These are phyloP conservation scores for Epichloe gansuensis DNA, from an alignment of 2,329 filamentous ascomycete species.

Conservation along the genomic window DNA sequence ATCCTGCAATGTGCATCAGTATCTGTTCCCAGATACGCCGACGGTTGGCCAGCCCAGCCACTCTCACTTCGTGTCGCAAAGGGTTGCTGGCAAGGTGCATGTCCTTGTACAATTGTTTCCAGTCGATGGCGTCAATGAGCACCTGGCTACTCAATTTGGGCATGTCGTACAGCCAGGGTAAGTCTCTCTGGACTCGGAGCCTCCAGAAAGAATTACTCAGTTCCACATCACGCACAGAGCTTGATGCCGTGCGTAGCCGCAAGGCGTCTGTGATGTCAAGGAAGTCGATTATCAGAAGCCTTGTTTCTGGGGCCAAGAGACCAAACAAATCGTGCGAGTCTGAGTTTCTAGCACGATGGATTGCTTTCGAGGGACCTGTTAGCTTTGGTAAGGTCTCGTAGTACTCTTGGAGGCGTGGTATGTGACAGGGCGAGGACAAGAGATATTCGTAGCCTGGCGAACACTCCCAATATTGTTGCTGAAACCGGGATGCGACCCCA, in stretches of 20 bases:
- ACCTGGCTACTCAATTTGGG: not conserved
- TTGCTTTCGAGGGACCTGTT: not conserved
- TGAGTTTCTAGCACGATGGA: not conserved
- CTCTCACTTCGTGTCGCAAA: not conserved
- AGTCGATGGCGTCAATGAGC: not conserved
- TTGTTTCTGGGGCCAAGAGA: not conserved
- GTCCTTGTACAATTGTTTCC: not conserved
- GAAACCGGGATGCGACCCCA: not conserved
- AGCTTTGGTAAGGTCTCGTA: not conserved
- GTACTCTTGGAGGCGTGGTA: not conserved
- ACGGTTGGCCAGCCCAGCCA: not conserved
- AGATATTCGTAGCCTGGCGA: not conserved
- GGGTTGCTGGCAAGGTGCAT: not conserved
- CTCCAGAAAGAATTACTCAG: not conserved
- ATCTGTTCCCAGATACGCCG: not conserved
- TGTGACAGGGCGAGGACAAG: not conserved
- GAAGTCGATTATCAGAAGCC: not conserved
- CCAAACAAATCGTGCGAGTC: not conserved
- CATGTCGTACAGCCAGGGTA: slow-evolving; percentile 1
- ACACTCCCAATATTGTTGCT: not conserved
- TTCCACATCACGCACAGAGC: not conserved
- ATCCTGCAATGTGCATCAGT: not conserved
- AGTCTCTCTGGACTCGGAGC: not conserved
- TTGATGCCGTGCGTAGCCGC: not conserved
- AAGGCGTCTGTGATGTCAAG: not conserved